A percentile compares a stretch with the other conserved stretches of the same genome.
Evolutionary conservation across 1,284 basidiomycete genomes (phyloP).

Genomic region (Cryptococcus jaspeensis): DNA sequence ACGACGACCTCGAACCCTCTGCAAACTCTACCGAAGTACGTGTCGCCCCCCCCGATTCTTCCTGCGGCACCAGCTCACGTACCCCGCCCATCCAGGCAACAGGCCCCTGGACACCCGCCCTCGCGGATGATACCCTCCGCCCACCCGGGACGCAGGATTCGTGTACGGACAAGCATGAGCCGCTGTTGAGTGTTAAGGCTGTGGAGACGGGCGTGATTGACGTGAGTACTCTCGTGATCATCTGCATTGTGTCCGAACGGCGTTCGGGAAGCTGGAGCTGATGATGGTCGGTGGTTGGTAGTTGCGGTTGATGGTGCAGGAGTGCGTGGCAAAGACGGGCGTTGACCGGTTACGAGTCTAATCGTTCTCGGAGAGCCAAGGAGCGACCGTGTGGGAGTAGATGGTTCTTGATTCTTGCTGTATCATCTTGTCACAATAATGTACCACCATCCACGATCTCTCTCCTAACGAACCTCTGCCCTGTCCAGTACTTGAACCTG

Average conservation of each 20-base stretch:
- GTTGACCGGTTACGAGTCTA: constrained; percentile 14
- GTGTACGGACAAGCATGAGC: constrained; percentile 31
- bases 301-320: constrained; percentile 47
- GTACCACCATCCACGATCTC: not conserved
- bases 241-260: not conserved
- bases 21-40: constrained; percentile 49
- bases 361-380: not conserved
- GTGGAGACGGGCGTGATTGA: constrained; percentile 84
- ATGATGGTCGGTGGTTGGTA: constrained; percentile 8
- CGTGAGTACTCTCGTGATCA: too few relatives aligned
- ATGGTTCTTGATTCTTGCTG: too few relatives aligned
- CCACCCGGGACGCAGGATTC: constrained; percentile 6
- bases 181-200: constrained; percentile 62
- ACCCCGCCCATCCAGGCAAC: constrained; percentile 55
- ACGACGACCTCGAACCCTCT: constrained; percentile 65
- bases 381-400: too few relatives aligned
- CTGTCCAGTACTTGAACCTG: too few relatives aligned
- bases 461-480: too few relatives aligned
- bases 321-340: constrained; percentile 43
- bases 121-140: constrained; percentile 31
- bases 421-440: not conserved
- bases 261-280: not conserved
- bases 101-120: constrained; percentile 56
- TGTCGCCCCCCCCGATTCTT: not conserved
- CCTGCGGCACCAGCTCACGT: constrained; percentile 13